Percentiles rank a stretch among this genome's conserved stretches.
Conservation (phyloP, 805 yeast species). For the Kuraishia hungarica region DNA sequence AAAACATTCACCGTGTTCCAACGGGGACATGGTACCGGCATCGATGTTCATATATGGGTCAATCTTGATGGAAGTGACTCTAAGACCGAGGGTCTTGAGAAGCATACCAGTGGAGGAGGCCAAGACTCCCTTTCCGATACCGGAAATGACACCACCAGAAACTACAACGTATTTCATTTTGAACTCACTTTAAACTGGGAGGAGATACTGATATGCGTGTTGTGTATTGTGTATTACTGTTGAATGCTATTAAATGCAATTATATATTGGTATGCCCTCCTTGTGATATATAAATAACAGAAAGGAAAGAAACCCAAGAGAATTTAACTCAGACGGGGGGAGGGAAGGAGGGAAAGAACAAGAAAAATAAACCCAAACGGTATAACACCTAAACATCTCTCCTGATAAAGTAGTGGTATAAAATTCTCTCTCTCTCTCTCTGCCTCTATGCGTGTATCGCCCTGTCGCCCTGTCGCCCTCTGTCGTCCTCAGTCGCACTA, state of each 20-base stretch:
- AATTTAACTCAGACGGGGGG: constrained; percentile 4
- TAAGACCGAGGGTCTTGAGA: constrained; percentile 85
- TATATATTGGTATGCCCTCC: not conserved
- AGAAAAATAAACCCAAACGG: not conserved
- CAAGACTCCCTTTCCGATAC: constrained; percentile 97
- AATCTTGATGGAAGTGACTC: constrained; percentile 95
- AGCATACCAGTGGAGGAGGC: constrained; percentile 97
- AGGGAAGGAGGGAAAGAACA: constrained; percentile 5
- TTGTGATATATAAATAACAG: not conserved
- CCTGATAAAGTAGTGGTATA: not conserved
- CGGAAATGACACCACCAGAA: constrained; percentile 96
- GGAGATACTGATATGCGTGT: not conserved
- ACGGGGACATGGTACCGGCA: constrained; percentile 99
- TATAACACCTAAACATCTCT: too few relatives aligned
- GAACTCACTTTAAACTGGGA: not conserved
- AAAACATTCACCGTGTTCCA: constrained; percentile 98
- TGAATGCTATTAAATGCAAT: not conserved
- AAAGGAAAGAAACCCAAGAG: not conserved
- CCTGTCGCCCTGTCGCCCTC: too few relatives aligned
- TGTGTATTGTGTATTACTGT: too few relatives aligned
- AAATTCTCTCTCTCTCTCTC: not conserved
- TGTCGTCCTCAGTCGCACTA: too few relatives aligned
- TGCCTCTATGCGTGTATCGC: not conserved
- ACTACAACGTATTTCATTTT: constrained; percentile 97
- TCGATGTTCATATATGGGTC: constrained; percentile 99